phyloP scores from a whole-genome alignment of 306 rosid genomes.

The Corylus americana region DNA sequence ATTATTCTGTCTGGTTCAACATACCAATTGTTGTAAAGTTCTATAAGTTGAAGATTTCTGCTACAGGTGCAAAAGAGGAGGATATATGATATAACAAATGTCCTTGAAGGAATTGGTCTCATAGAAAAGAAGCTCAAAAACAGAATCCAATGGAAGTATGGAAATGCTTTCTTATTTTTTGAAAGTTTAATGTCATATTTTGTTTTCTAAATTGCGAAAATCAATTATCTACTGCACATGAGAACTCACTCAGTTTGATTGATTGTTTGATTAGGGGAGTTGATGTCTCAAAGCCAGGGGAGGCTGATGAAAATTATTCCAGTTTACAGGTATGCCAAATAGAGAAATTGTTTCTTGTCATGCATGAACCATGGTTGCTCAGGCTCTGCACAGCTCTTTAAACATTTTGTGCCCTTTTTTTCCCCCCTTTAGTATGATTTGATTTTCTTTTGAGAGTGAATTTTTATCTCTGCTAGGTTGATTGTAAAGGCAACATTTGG shows the following conservation, averaged over 20 bases:
- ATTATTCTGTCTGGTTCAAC: constrained; percentile 26
- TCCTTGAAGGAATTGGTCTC: constrained; percentile 98
- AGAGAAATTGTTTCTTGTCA: constrained; percentile 26
- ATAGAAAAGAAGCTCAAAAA: constrained; percentile 97
- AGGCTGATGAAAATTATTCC: constrained; percentile 68
- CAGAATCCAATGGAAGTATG: constrained; percentile 99
- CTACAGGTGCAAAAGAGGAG: constrained; percentile 94
- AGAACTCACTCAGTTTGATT: constrained; percentile 32
- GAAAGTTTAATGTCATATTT: constrained; percentile 13
- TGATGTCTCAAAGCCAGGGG: constrained; percentile 82
- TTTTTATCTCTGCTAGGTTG: constrained; percentile 8
- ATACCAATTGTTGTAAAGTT: constrained; percentile 28
- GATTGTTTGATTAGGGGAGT: constrained; percentile 67
- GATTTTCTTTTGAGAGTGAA: neutral
- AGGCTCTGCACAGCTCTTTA: neutral
- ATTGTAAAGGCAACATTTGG: neutral
- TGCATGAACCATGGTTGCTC: constrained; percentile 5
- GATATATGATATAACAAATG: constrained; percentile 97
- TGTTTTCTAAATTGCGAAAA: constrained; percentile 24
- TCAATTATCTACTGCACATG: constrained; percentile 16
- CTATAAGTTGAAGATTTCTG: constrained; percentile 29
- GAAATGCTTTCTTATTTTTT: constrained; percentile 19
- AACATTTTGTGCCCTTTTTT: neutral
- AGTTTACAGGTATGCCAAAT: constrained; percentile 70
- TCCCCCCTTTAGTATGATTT: neutral